Conservation (phyloP, 345 rosid species). For the Acer saccharum region DNA sequence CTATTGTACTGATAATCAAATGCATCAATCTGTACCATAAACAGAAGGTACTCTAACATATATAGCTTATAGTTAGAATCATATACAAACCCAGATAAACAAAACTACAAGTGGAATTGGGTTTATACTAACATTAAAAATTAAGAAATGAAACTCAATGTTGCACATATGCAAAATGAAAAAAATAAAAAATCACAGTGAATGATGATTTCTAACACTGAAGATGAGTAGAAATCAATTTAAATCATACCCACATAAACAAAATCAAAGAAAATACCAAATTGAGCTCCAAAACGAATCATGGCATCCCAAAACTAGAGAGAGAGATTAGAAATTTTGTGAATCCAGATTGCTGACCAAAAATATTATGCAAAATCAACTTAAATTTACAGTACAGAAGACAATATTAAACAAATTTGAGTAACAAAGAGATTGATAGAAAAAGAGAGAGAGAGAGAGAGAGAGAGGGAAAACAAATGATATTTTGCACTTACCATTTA, state of each 20-base stretch:
- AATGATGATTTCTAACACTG: neutral
- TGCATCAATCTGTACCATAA: neutral
- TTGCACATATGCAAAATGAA: neutral
- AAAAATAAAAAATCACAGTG: neutral
- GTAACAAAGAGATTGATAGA: neutral
- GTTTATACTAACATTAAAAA: neutral
- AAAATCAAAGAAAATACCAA: neutral
- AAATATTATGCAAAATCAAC: neutral
- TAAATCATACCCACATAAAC: neutral
- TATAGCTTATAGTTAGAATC: neutral
- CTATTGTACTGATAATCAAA: neutral
- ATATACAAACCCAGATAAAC: neutral
- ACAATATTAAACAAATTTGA: neutral
- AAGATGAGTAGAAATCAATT: neutral
- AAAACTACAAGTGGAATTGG: neutral
- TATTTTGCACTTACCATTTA: slow-evolving; percentile 9
- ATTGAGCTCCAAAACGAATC: neutral
- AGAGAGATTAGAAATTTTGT: neutral
- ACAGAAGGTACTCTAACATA: neutral
- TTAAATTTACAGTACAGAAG: neutral
- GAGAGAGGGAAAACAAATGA: too few relatives aligned
- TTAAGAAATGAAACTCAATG: neutral
- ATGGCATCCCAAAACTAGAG: neutral
- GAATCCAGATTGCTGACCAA: neutral
- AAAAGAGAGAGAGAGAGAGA: too few relatives aligned